phyloP scores from a whole-genome alignment of 306 rosid species.

The Inga laurina region DNA sequence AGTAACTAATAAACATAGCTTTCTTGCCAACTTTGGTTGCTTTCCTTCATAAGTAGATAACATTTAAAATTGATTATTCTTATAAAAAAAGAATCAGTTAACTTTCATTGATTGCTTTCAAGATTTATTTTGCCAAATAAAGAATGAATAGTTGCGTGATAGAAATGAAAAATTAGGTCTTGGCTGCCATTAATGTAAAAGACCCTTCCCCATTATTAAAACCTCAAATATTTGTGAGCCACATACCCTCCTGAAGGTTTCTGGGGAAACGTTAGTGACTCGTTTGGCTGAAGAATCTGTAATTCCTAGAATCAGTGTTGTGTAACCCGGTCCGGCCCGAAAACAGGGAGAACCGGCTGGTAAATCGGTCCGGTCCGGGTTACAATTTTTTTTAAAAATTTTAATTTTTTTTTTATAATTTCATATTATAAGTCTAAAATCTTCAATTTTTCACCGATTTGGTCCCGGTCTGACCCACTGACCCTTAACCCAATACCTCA shows the following conservation, averaged over 20 bases:
- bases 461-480: too few species aligned
- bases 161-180: not conserved
- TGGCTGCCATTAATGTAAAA: slow-evolving; percentile 18
- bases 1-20: not conserved
- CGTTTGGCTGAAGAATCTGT: slow-evolving; percentile 29
- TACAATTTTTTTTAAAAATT: too few species aligned
- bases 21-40: slow-evolving; percentile 7
- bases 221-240: slow-evolving; percentile 33
- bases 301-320: not conserved
- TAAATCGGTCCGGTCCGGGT: too few species aligned
- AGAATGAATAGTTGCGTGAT: slow-evolving; percentile 11
- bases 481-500: too few species aligned
- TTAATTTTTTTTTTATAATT: too few species aligned
- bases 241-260: slow-evolving; percentile 20
- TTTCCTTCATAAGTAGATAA: not conserved
- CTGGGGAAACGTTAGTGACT: slow-evolving; percentile 26
- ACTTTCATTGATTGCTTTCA: not conserved
- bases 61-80: not conserved
- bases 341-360: too few species aligned
- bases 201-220: not conserved
- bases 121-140: not conserved
- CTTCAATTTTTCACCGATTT: too few species aligned
- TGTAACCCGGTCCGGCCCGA: too few species aligned
- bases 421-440: too few species aligned
- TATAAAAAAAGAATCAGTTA: not conserved